A percentile compares a stretch with the other conserved stretches of the same genome.
phyloP scores from a whole-genome alignment of 495 filamentous ascomycete genomes.

The Aspergillus steynii region DNA sequence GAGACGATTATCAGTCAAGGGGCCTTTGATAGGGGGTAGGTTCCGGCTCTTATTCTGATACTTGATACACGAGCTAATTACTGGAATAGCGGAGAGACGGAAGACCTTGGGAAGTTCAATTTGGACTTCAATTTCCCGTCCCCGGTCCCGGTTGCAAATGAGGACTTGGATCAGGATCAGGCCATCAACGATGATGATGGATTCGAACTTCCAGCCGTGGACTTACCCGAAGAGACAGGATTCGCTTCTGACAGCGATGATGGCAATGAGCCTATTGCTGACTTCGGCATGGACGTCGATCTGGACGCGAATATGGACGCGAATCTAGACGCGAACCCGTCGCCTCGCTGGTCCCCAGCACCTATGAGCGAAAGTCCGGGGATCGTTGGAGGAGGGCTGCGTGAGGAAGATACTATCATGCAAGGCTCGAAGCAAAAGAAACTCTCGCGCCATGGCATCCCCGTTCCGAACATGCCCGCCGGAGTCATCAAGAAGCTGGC shows the following conservation, averaged over 20 bases:
- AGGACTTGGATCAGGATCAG: slow-evolving; percentile 32
- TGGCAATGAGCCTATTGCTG: slow-evolving; percentile 24
- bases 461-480: slow-evolving; percentile 71
- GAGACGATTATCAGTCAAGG: slow-evolving; percentile 35
- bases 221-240: slow-evolving; percentile 30
- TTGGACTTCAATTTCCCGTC: slow-evolving; percentile 48
- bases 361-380: slow-evolving; percentile 37
- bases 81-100: slow-evolving; percentile 45
- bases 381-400: slow-evolving; percentile 43
- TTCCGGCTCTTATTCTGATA: slow-evolving; percentile 14
- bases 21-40: slow-evolving; percentile 47
- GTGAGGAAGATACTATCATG: slow-evolving; percentile 31
- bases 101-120: slow-evolving; percentile 46
- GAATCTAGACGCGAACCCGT: slow-evolving; percentile 17
- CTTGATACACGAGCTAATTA: slow-evolving; percentile 28
- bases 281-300: slow-evolving; percentile 28
- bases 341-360: slow-evolving; percentile 25
- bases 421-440: slow-evolving; percentile 48
- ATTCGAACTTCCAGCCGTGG: slow-evolving; percentile 37
- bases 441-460: slow-evolving; percentile 71
- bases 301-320: too few relatives aligned
- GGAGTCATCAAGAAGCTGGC: slow-evolving; percentile 75
- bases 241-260: slow-evolving; percentile 27
- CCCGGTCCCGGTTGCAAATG: slow-evolving; percentile 29
- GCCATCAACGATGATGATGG: slow-evolving; percentile 39